Base-by-base conservation (phyloP, 257 asterid species). In the Paulownia fortunei region DNA sequence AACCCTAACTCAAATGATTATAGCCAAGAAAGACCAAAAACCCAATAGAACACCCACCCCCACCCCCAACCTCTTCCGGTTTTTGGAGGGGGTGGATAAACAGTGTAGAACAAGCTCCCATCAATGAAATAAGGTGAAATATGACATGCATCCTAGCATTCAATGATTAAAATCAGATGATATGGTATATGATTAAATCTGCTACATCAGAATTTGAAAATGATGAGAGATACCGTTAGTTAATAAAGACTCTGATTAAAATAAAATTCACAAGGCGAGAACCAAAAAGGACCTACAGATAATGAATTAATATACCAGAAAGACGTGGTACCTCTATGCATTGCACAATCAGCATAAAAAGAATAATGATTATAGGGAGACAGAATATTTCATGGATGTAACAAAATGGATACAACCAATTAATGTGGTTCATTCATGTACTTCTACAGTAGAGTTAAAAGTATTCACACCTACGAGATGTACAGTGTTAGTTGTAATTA, bases 1-100 rank as follows among this genome's bases (percentile, higher is more conserved):
- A 62, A 49, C 12, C 62, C 68, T 46, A 52, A 58, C 60, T 68
- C 51, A 46, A 77, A 64, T 58, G 42, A 77, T 59, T n/a, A 54
- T 73, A 63, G 47, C 52, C 36, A 39, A 74, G 34, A 74, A 60
- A 41, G 44, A 19, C 58, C 66, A 39, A 41, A 4, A 4, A 44
- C 0, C 18, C 11, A 41, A 60, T 3, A 36, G 44, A 47, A 15
- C 44, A 3, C 58, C 42, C 16, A 26, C 16, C n/a, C 63, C 37
- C 26, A 8, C 62, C 8, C n/a, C n/a, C n/a, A n/a, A 69, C 18
- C 10, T 13, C 15, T 15, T 21, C 64, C 65, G 37, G 65, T 51
- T 49, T 49, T 21, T 30, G 47, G 46, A 1, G 23, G 5, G 18
- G 71, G 76, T 1, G 11, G 61, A 27, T n/a, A 9, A 77, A 67